Conservation (phyloP, 495 filamentous ascomycete genomes). For the Podospora comata region DNA sequence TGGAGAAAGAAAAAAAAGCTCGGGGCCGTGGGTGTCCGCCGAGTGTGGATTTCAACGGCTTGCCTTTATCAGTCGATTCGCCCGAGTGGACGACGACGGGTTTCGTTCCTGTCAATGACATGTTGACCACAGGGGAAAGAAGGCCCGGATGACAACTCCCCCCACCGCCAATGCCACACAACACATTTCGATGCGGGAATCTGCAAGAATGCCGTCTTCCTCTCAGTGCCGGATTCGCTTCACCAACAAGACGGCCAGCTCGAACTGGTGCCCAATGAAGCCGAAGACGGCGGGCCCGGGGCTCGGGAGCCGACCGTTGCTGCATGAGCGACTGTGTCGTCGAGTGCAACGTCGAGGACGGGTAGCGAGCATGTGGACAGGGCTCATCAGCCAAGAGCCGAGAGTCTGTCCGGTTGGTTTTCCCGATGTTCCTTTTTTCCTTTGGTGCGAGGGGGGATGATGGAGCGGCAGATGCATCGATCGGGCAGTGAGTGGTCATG, state of each 20-base stretch:
- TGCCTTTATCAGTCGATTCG: background rate
- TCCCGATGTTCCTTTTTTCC: conserved; percentile 1
- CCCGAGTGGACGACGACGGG: background rate
- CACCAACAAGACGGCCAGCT: background rate
- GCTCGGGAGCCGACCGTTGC: conserved; percentile 12
- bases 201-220: conserved; percentile 1
- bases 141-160: conserved; percentile 9
- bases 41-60: conserved; percentile 1
- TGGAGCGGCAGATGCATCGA: background rate
- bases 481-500: no score
- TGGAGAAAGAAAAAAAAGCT: background rate
- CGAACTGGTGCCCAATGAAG: conserved; percentile 4
- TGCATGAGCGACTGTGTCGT: conserved; percentile 10
- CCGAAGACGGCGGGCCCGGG: conserved; percentile 7
- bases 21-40: background rate
- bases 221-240: conserved; percentile 1
- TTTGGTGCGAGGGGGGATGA: background rate
- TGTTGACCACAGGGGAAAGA: conserved; percentile 8
- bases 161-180: conserved; percentile 6
- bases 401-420: conserved; percentile 1
- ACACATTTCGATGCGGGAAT: background rate
- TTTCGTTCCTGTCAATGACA: background rate
- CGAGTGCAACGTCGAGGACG: conserved; percentile 1
- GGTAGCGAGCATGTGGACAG: background rate
- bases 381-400: conserved; percentile 3